Evolutionary conservation across 345 rosid genomes (phyloP), one percentile per base, ranked within the genome.

Genomic region (Populus nigra): DNA sequence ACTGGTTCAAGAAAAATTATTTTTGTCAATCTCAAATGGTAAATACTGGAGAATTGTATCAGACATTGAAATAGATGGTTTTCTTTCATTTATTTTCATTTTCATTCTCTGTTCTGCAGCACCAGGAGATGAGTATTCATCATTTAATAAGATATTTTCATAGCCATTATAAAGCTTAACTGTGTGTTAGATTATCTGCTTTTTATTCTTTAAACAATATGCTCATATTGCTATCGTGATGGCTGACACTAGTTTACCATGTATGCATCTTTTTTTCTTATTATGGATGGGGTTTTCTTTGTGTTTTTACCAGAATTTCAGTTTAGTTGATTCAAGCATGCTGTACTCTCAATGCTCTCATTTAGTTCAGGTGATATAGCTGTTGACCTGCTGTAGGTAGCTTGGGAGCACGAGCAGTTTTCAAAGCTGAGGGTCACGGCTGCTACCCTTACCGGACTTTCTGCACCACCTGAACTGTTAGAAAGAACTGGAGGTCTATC

Each of bases 351-450:
- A 9, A 31, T 73, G 31, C 75, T 70, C 5, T 80, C 43, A n/a
- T 77, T 76, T 80, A 76, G 74, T 62, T 77, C 59, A 36, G 75
- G 77, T 85, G 73, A 85, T 85, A 70, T 74, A 88, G 78, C 73
- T 75, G 20, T 71, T 78, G 43, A 82, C 69, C 71, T 80, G 85
- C 61, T 88, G 84, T 88, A 96, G 98, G 98, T 96, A 90, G 98
- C 99, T 86, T 96, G 99, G 98, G 98, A 93, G 90, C 99, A 96
- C 82, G 99, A 96, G 87, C 98, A 96, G 66, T 93, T 96, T 86
- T 96, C 98, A 83, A 90, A 92, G 82, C 87, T 90, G 73, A 96
- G 99, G 84, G 91, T 96, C 73, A 96, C 98, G 65, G 97, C 99
- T 68, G 99, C 92, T 74, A 96, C 99, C 71, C 86, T 96, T 76